phyloP scores from a whole-genome alignment of 2,329 filamentous ascomycete species.

The Sclerotinia spermophila region DNA sequence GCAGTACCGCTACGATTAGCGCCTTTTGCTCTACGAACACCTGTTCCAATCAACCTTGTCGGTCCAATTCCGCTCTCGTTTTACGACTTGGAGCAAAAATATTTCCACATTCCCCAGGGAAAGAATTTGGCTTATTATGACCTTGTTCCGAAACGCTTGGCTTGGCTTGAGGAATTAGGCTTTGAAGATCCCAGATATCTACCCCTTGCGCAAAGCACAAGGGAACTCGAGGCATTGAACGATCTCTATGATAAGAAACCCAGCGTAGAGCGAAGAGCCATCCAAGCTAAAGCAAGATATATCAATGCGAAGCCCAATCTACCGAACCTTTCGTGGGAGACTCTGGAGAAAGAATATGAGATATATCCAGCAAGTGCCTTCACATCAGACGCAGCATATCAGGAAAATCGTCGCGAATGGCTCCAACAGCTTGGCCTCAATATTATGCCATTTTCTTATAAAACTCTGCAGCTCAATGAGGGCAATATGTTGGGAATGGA shows the following conservation, averaged over 20 bases:
- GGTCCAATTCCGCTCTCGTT: neutral
- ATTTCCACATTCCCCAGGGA: neutral
- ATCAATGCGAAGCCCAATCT: neutral
- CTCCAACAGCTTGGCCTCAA: neutral
- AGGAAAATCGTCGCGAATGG: neutral
- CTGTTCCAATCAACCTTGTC: neutral
- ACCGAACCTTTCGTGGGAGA: neutral
- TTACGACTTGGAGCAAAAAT: neutral
- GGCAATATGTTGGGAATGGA: constrained; percentile 5
- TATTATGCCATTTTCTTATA: neutral
- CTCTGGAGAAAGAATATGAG: neutral
- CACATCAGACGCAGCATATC: neutral
- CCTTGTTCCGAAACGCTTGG: neutral
- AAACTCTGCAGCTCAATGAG: neutral
- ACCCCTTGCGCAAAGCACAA: neutral
- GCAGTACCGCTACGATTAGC: neutral
- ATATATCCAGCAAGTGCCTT: constrained; percentile 4
- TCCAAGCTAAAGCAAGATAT: constrained; percentile 1
- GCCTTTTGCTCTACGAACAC: neutral
- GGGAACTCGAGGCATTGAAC: neutral
- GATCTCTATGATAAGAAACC: neutral
- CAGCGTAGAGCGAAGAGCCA: constrained; percentile 1
- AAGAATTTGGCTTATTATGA: neutral
- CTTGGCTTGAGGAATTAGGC: neutral
- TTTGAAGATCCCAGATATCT: neutral